Evolutionary conservation across 225 moss, liverwort and hornwort species (phyloP).

Genomic region (Straminergon stramineum): DNA sequence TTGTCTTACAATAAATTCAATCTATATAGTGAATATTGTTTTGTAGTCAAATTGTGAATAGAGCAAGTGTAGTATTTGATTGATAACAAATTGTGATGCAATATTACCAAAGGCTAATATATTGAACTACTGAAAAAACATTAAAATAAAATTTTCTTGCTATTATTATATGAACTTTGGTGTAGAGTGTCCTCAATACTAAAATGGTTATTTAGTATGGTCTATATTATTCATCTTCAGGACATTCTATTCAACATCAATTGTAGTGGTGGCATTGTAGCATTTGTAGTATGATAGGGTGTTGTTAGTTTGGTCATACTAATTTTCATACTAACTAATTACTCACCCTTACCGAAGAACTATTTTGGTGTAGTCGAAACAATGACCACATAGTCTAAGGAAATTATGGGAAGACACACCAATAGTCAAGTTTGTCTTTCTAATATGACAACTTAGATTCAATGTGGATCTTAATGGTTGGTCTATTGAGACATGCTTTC

Average conservation of each 20-base stretch:
- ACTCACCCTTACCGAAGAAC: not conserved
- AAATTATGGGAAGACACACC: not conserved
- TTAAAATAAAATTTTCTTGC: not conserved
- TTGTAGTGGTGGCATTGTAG: not conserved
- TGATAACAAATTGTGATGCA: not conserved
- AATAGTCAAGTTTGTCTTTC: not conserved
- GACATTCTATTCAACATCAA: not conserved
- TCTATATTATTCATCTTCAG: not conserved
- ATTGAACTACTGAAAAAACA: not conserved
- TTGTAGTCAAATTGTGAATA: not conserved
- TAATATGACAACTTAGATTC: not conserved
- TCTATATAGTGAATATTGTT: not conserved
- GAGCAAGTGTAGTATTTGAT: too few relatives aligned
- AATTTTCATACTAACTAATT: not conserved
- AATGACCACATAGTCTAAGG: fast-evolving
- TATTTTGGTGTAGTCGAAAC: not conserved
- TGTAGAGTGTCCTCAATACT: fast-evolving
- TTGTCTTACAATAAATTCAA: not conserved
- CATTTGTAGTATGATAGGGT: not conserved
- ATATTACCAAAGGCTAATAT: not conserved
- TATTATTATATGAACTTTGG: not conserved
- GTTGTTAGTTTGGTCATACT: not conserved
- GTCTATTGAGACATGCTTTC: not conserved
- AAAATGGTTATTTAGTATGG: not conserved
- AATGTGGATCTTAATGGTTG: not conserved